phyloP scores from a whole-genome alignment of 768 basidiomycete genomes.

The Leccinellum albellum region DNA sequence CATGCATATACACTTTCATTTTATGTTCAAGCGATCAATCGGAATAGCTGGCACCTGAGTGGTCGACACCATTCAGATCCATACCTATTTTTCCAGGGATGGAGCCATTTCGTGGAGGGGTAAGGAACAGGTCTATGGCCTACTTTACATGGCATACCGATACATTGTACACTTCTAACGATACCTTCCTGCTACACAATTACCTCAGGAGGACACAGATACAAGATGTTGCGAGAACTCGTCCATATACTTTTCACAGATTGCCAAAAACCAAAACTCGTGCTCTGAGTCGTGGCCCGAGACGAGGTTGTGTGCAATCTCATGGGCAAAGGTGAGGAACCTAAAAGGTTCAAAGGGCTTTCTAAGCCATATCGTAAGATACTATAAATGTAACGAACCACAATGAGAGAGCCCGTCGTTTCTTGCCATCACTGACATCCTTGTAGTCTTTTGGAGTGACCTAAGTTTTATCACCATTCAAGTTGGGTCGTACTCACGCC shows the following conservation, averaged over 20 bases:
- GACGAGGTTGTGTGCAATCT: background rate
- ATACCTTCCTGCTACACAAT: background rate
- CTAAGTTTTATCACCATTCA: background rate
- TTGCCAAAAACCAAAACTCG: background rate
- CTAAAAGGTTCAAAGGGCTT: background rate
- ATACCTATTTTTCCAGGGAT: no score
- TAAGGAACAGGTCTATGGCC: no score
- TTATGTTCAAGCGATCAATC: no score
- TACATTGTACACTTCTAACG: background rate
- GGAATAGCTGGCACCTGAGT: no score
- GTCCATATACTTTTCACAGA: background rate
- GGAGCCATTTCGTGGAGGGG: no score
- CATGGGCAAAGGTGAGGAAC: background rate
- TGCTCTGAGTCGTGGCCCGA: background rate
- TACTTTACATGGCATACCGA: no score
- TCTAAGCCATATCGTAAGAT: background rate
- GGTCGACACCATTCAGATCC: no score
- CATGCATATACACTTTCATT: no score
- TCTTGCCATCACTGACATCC: background rate
- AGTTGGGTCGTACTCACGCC: slow-evolving; percentile 57
- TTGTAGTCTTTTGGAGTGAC: background rate
- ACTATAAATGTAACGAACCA: background rate
- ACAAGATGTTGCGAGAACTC: background rate
- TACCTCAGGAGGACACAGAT: background rate
- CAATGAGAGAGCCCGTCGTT: background rate